Base-by-base conservation (phyloP, 768 basidiomycete genomes). In the Antrodiella citrinella region DNA sequence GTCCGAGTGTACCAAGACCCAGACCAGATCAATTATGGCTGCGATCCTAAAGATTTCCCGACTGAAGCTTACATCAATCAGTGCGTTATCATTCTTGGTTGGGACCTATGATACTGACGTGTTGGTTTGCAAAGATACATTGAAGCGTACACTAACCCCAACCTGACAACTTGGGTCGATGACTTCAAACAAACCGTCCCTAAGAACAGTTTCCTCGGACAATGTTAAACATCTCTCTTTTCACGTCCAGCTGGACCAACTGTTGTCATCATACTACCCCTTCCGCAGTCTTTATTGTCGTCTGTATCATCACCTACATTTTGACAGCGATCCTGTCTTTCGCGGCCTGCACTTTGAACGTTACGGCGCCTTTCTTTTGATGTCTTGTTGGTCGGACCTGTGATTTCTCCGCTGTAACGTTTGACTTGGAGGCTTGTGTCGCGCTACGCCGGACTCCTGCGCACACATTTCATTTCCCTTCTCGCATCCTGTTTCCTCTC, bases 41-140 rank as follows among this genome's bases (percentile, higher is more conserved):
- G 82, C 54, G 86, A 91, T 58, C 89, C 91, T 2, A 59, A 65
- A 15, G 75, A 78, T 15, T 83, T 77, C 65, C 91, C 93, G 0
- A 96, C 93, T 0, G 64, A 71, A 3, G 67, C 75, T 0, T 95
- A 95, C 62, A 95, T 94, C 58, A 61, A 82, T n/a, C 69, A 74
- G 82, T 86, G 62, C 62, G 75, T 50, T 19, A 11, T 42, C 23
- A 13, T 38, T n/a, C 24, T 22, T 15, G 40, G 44, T 47, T 42
- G 21, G 4, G 7, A 13, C 4, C 20, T 44, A 40, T 2, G 24
- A 35, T 15, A 49, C 20, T 18, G 19, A 7, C 20, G 13, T 20
- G 26, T 19, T 26, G 25, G n/a, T 35, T 41, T 24, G 13, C 51
- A 82, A n/a, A n/a, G 80, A 51, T 80, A 86, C 58, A 63, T 75